phyloP scores from a whole-genome alignment of 148 eudicot species.

The Vaccinium corymbosum region DNA sequence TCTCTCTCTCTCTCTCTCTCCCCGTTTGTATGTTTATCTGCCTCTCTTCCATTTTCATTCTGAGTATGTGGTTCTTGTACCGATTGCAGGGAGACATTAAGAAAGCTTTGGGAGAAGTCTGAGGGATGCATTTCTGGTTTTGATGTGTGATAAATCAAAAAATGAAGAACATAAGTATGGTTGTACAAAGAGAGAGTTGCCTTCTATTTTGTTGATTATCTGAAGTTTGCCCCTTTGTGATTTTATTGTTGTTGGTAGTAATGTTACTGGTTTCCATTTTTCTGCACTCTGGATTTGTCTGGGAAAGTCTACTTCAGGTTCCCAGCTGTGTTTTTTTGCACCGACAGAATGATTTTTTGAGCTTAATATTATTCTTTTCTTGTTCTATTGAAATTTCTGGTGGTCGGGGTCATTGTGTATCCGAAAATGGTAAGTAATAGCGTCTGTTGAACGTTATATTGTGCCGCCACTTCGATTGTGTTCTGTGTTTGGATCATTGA shows the following conservation, averaged over 20 bases:
- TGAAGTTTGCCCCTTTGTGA: not conserved
- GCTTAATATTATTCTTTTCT: not conserved
- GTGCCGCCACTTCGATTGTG: not conserved
- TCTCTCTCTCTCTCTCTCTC: too few species aligned
- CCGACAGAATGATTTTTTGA: not conserved
- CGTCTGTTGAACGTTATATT: not conserved
- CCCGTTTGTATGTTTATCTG: not conserved
- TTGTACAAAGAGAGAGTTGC: not conserved
- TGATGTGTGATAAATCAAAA: not conserved
- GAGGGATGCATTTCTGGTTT: slow-evolving; percentile 6
- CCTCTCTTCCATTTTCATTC: not conserved
- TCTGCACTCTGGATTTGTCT: not conserved
- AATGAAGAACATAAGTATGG: not conserved
- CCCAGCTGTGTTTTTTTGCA: not conserved
- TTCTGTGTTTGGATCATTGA: not conserved
- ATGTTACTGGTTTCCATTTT: not conserved
- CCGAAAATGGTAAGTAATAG: not conserved
- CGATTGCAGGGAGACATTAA: slow-evolving; percentile 43
- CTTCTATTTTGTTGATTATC: slow-evolving; percentile 12
- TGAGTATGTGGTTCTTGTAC: not conserved
- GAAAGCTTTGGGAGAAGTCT: slow-evolving; percentile 47
- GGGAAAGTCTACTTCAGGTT: not conserved
- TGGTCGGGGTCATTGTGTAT: too few species aligned
- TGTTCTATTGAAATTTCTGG: not conserved
- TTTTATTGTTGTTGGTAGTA: not conserved